phyloP scores from a whole-genome alignment of 202 grass and related monocot genomes.

The Brachypodium distachyon region DNA sequence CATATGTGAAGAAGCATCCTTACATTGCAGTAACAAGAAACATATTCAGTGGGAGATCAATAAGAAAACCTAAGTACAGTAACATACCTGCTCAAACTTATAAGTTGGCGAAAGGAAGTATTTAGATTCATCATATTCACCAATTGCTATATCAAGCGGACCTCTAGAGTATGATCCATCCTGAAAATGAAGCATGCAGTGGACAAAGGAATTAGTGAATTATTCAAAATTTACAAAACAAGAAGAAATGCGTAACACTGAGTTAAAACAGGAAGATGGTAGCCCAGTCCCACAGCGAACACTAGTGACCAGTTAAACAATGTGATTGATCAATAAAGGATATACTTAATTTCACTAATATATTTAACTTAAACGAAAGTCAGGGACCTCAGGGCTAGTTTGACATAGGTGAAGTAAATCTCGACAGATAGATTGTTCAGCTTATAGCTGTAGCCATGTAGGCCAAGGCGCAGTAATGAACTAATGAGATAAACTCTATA shows the following conservation, averaged over 20 bases:
- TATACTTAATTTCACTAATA: conserved; percentile 1
- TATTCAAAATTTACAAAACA: background rate
- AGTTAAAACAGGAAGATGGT: background rate
- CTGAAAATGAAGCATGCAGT: conserved; percentile 40
- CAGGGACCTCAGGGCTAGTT: background rate
- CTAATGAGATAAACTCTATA: background rate
- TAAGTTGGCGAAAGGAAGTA: conserved; percentile 87
- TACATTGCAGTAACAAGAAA: conserved; percentile 2
- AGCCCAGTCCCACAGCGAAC: background rate
- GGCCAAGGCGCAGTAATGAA: background rate
- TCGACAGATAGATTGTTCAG: background rate
- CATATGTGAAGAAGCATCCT: background rate
- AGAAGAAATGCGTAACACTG: background rate
- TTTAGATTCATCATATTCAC: conserved; percentile 74
- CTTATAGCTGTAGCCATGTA: background rate
- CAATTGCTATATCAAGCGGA: conserved; percentile 63
- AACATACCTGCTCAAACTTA: conserved; percentile 94
- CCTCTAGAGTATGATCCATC: conserved; percentile 99
- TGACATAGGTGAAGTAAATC: background rate
- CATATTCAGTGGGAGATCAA: background rate
- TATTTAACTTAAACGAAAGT: background rate
- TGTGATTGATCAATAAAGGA: background rate
- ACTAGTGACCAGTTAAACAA: background rate
- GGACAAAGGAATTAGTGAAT: conserved; percentile 4
- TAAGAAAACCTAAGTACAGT: background rate